These are phyloP conservation scores for Aspergillus proliferans DNA, from an alignment of 2,329 filamentous ascomycete species.

Conservation along the genomic window DNA sequence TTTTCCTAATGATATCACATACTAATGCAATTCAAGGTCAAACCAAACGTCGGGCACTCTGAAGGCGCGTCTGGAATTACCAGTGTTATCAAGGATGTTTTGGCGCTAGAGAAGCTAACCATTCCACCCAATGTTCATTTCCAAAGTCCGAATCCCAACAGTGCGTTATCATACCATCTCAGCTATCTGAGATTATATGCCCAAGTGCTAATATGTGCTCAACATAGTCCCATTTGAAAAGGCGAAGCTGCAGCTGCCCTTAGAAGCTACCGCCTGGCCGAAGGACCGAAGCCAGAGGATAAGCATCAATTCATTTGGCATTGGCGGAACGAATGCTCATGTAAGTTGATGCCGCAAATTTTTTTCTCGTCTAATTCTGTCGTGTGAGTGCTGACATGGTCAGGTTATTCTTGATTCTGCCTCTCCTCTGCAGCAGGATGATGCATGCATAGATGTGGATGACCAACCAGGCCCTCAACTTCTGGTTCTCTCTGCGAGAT, in stretches of 20 bases:
- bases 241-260: constrained; percentile 2
- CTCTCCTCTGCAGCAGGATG: neutral
- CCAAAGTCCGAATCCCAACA: constrained; percentile 16
- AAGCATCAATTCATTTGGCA: constrained; percentile 24
- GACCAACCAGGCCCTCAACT: neutral
- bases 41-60: constrained; percentile 18
- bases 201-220: neutral
- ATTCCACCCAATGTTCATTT: constrained; percentile 18
- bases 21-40: constrained; percentile 5
- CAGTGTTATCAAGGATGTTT: constrained; percentile 13
- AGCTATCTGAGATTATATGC: constrained; percentile 6
- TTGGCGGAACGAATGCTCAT: constrained; percentile 11
- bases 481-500: constrained; percentile 1
- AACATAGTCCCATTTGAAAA: constrained; percentile 8
- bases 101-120: constrained; percentile 11
- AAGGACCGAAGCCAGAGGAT: constrained; percentile 8
- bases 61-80: constrained; percentile 17
- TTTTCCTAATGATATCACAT: too few relatives aligned
- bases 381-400: neutral
- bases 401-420: neutral
- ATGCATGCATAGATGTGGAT: neutral
- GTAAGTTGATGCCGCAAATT: neutral
- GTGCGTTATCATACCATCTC: constrained; percentile 1
- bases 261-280: constrained; percentile 14
- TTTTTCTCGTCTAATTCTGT: neutral